Percentiles rank a stretch among this genome's conserved stretches.
phyloP scores from a whole-genome alignment of 2,329 filamentous ascomycete species.

The Microthyrium microscopicum region DNA sequence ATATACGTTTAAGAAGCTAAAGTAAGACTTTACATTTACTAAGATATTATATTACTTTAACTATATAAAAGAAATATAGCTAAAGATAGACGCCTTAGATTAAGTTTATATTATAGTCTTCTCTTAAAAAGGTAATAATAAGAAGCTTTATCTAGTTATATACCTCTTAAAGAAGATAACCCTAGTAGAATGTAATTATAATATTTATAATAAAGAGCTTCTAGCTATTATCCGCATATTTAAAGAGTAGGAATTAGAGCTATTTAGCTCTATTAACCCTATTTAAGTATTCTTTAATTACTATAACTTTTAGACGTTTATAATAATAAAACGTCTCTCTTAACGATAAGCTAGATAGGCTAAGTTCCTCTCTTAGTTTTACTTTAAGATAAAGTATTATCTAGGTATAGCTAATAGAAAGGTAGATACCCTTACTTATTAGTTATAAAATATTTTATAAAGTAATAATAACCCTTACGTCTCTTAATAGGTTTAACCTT shows the following conservation, averaged over 20 bases:
- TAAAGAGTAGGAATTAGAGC: slow-evolving; percentile 13
- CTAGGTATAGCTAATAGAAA: slow-evolving; percentile 11
- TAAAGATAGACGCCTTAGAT: slow-evolving; percentile 13
- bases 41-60: slow-evolving; percentile 12
- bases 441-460: slow-evolving; percentile 6
- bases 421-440: slow-evolving; percentile 9
- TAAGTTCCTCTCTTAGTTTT: slow-evolving; percentile 12
- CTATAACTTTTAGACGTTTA: slow-evolving; percentile 17
- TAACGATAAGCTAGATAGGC: slow-evolving; percentile 14
- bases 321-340: slow-evolving; percentile 15
- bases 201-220: slow-evolving; percentile 20
- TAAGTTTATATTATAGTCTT: slow-evolving; percentile 5
- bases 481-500: too few relatives aligned
- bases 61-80: slow-evolving; percentile 2
- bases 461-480: too few relatives aligned
- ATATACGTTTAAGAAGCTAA: slow-evolving; percentile 6
- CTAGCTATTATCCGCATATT: slow-evolving; percentile 17
- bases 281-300: slow-evolving; percentile 15
- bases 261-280: slow-evolving; percentile 9
- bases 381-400: slow-evolving; percentile 15
- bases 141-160: slow-evolving; percentile 9
- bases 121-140: slow-evolving; percentile 7
- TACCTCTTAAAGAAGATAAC: slow-evolving; percentile 13
- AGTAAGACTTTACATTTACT: slow-evolving; percentile 10
- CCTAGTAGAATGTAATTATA: slow-evolving; percentile 15